Evolutionary conservation across 2,329 filamentous ascomycete species (phyloP).

Genomic region (Neurospora sp.): DNA sequence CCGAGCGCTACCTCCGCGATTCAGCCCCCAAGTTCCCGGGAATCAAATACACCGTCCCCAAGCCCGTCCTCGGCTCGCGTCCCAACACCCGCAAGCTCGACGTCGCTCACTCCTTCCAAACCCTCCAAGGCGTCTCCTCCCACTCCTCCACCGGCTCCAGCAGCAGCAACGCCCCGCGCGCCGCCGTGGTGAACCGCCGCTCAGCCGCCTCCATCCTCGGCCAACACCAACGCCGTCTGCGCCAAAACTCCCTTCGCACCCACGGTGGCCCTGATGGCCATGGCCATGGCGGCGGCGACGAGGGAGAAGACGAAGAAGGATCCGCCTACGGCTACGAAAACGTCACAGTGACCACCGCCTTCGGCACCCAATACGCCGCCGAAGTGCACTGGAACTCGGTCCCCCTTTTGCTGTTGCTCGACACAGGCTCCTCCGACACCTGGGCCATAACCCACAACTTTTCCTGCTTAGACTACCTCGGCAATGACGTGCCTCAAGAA

Average conservation of each 20-base stretch:
- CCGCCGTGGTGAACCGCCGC: not conserved
- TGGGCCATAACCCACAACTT: conserved; percentile 35
- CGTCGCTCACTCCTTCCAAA: not conserved
- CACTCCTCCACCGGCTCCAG: not conserved
- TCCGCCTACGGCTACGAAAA: conserved; percentile 23
- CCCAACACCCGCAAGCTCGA: not conserved
- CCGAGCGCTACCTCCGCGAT: not conserved
- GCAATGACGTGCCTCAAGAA: conserved; percentile 19
- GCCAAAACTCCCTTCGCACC: not conserved
- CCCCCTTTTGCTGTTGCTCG: conserved; percentile 27
- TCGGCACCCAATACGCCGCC: conserved; percentile 24
- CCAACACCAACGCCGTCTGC: conserved; percentile 17
- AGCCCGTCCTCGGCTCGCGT: not conserved
- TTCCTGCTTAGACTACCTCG: conserved; percentile 29
- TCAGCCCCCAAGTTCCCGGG: not conserved
- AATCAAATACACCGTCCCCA: not conserved
- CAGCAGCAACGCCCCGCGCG: not conserved
- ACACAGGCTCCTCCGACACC: conserved; percentile 43
- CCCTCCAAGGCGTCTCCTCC: not conserved
- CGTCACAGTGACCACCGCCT: conserved; percentile 23
- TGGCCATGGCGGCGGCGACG: not conserved
- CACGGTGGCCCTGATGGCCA: not conserved
- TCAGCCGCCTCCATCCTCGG: conserved; percentile 20
- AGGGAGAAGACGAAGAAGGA: not conserved
- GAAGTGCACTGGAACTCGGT: conserved; percentile 19